A percentile compares a stretch with the other conserved stretches of the same genome.
Conservation (phyloP, 768 basidiomycete species). For the Botryobasidium botryosum region DNA sequence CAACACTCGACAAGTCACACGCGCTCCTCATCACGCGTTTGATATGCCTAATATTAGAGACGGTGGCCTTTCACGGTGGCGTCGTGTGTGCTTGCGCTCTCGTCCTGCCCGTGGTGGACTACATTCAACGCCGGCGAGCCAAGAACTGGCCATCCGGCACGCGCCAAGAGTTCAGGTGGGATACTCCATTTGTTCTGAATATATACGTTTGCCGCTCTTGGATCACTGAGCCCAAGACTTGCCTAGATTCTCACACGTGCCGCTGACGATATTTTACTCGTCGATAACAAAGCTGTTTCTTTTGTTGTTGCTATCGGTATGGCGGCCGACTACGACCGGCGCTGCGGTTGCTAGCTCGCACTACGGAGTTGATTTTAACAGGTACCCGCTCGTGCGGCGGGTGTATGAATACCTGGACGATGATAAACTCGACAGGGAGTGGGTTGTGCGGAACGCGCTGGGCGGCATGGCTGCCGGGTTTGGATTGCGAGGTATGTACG, state of each 20-base stretch:
- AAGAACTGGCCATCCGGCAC: too few species aligned
- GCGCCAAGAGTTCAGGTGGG: too few species aligned
- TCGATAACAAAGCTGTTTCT: constrained; percentile 73
- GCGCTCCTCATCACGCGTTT: too few species aligned
- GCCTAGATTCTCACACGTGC: constrained; percentile 49
- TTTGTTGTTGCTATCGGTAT: constrained; percentile 65
- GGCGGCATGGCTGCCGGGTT: constrained; percentile 82
- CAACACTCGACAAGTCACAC: too few species aligned
- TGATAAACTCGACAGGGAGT: constrained; percentile 59
- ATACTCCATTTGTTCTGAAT: too few species aligned
- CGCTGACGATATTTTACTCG: constrained; percentile 67
- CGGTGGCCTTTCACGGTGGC: constrained; percentile 53
- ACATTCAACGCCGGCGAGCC: constrained; percentile 14
- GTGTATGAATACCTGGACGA: constrained; percentile 48
- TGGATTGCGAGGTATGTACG: constrained; percentile 49
- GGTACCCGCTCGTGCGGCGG: constrained; percentile 23
- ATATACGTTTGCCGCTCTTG: too few species aligned
- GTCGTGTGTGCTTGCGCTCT: constrained; percentile 40
- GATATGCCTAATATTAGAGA: constrained; percentile 31
- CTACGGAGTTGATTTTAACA: constrained; percentile 7
- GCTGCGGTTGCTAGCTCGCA: not conserved
- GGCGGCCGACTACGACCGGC: constrained; percentile 34
- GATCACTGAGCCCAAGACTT: not conserved
- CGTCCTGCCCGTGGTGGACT: constrained; percentile 29
- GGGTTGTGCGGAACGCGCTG: constrained; percentile 67